Evolutionary conservation across 164 flowering plant species (phyloP), one percentile per base, ranked within the genome.

Genomic region (Berberis thunbergii): DNA sequence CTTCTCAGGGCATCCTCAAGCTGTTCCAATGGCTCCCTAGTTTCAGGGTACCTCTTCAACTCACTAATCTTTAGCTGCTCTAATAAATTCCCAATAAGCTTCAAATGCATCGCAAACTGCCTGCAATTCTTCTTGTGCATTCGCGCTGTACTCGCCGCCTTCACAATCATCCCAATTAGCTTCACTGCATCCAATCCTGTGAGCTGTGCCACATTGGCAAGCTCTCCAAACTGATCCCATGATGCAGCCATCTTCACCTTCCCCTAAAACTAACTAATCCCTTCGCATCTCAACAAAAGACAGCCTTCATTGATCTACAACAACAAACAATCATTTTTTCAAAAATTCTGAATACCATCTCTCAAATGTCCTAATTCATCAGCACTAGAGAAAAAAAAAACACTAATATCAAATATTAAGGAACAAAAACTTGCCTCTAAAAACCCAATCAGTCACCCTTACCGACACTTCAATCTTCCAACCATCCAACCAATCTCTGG

Each of bases 61-160:
- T 94, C 97, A 9, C 96, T 74, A 64, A 91, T 87, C 74, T 75
- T 94, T 5, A 94, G 87, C 78, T 89, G 94, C 72, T 89, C 88
- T 60, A 94, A 72, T 76, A 94, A 75, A 68, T 94, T 94, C 45
- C 98, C 98, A 10, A 94, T 87, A 75, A 94, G 66, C 75, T 89
- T 94, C 76, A 94, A 65, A 74, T 94, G 99, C 78, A 54, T 80
- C 0, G 99, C 97, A 66, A 94, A 91, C 61, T 87, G 96, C 85
- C 85, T 73, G 80, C 99, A 94, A 61, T 94, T 94, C 80, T 82
- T 86, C 84, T 87, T 89, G 80, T 94, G 99, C 96, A 89, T 83
- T 12, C 90, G 74, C 3, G 99, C 99, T 10, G 96, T 94, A 60
- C 59, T 84, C 1, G 99, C 91, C 1, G 99, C 97, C 70, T 83